Percentiles rank a stretch among this genome's conserved stretches.
phyloP scores from a whole-genome alignment of 495 filamentous ascomycete species.

The Massariosphaeria phaeospora region DNA sequence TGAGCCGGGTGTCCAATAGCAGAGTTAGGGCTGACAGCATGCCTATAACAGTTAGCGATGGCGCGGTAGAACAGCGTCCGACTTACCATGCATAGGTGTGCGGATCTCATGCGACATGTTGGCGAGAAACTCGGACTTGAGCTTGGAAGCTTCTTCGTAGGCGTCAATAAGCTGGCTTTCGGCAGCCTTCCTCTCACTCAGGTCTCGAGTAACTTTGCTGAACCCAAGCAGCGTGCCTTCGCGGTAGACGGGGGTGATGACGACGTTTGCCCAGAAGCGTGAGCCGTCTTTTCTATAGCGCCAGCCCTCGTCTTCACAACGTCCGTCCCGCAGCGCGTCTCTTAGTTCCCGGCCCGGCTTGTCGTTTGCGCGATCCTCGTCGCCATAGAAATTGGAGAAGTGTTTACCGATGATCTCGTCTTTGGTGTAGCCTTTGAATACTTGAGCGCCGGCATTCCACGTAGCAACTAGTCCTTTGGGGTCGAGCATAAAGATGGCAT shows the following conservation, averaged over 20 bases:
- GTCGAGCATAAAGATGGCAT: conserved; percentile 65
- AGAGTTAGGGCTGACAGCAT: conserved; percentile 48
- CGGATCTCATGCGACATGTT: conserved; percentile 55
- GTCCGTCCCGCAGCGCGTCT: conserved; percentile 55
- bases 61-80: not conserved
- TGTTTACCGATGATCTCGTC: conserved; percentile 59
- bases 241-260: conserved; percentile 58
- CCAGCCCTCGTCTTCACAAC: conserved; percentile 63
- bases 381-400: conserved; percentile 59
- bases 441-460: conserved; percentile 58
- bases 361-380: conserved; percentile 48
- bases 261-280: conserved; percentile 64
- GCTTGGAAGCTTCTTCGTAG: conserved; percentile 59
- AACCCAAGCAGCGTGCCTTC: conserved; percentile 57
- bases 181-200: conserved; percentile 57
- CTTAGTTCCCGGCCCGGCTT: conserved; percentile 56
- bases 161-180: conserved; percentile 55
- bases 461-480: conserved; percentile 54
- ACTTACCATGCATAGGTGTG: conserved; percentile 47
- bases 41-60: conserved; percentile 23
- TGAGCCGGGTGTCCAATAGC: conserved; percentile 44
- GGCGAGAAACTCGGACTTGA: conserved; percentile 64
- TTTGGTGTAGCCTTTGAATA: conserved; percentile 55
- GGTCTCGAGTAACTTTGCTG: conserved; percentile 60
- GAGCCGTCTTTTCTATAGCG: conserved; percentile 58